Evolutionary conservation across 1,284 basidiomycete species (phyloP), one percentile per base, ranked within the genome.

Genomic region (Termitomyces sp.): DNA sequence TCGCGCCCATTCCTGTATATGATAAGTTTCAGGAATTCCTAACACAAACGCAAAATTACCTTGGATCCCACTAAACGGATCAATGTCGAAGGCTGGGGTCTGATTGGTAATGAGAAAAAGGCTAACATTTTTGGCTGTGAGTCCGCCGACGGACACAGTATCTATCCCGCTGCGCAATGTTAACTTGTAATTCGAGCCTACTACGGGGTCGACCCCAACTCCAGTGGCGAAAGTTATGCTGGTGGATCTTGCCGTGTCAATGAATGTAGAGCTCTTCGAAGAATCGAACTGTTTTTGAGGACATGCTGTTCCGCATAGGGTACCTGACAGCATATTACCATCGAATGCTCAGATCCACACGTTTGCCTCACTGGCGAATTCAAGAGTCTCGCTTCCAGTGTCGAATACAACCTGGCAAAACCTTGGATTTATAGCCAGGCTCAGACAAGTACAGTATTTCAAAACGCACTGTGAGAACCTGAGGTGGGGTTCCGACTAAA

Each of bases 21-120:
- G 33, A 43, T 59, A n/a, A 57, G 36, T 50, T 24, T 28, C n/a
- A 19, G n/a, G 44, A 9, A 56, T 13, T 31, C 12, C 5, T 21
- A 42, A 28, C 24, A 30, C 12, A n/a, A 33, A 39, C 52, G 51
- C 17, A 7, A 26, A 5, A 47, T 33, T 55, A 76, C 77, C 79
- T 65, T 78, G 75, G 55, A 80, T 81, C 7, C 79, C 79, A 59
- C 76, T 76, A 70, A 80, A 82, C 2, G 79, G 80, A 65, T 82
- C 77, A 19, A 76, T 71, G 45, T 70, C 67, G 63, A 82, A 81
- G 31, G 71, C 69, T 0, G 73, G 65, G 0, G 79, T 80, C 63
- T 82, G 77, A 57, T 77, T 65, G 10, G 75, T 77, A 64, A 82
- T 80, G 26, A 80, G 70, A 64, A 75, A 80, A 12, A 82, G 65